phyloP scores from a whole-genome alignment of 192 early-diverging fungal genomes.

The Podochytrium sp. region DNA sequence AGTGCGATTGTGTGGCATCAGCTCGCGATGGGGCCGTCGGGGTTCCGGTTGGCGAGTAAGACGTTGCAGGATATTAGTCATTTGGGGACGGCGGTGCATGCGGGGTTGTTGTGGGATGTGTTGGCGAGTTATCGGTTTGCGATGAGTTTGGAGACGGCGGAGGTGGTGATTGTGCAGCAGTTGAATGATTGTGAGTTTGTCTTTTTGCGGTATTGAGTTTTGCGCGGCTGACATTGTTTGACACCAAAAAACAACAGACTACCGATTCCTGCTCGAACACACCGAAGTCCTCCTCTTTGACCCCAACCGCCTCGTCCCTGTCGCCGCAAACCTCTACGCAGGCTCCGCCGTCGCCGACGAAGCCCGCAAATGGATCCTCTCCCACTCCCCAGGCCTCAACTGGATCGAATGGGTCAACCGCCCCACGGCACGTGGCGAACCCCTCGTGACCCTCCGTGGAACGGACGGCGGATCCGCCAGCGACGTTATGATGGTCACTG shows the following conservation, averaged over 20 bases:
- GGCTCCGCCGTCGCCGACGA: conserved; percentile 36
- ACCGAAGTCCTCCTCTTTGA: conserved; percentile 24
- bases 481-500: conserved; percentile 30
- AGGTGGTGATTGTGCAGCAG: conserved; percentile 14
- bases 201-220: not conserved
- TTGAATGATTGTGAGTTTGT: conserved; percentile 30
- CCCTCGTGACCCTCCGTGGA: conserved; percentile 35
- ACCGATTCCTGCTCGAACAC: conserved; percentile 30
- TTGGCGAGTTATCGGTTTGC: conserved; percentile 33
- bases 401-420: conserved; percentile 38
- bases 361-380: conserved; percentile 31
- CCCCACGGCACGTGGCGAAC: conserved; percentile 33
- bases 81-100: conserved; percentile 30
- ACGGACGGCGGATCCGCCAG: conserved; percentile 24
- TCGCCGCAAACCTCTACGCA: conserved; percentile 33
- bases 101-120: conserved; percentile 34
- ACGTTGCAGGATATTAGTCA: conserved; percentile 36
- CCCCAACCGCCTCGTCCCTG: conserved; percentile 31
- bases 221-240: not conserved
- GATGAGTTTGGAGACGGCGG: conserved; percentile 18
- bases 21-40: conserved; percentile 14
- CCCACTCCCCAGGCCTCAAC: conserved; percentile 26
- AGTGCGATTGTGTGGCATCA: conserved; percentile 35
- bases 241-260: not conserved
- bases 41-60: conserved; percentile 24